These are phyloP conservation scores for Boletus reticulatus DNA, from an alignment of 768 basidiomycete species.

Conservation along the genomic window DNA sequence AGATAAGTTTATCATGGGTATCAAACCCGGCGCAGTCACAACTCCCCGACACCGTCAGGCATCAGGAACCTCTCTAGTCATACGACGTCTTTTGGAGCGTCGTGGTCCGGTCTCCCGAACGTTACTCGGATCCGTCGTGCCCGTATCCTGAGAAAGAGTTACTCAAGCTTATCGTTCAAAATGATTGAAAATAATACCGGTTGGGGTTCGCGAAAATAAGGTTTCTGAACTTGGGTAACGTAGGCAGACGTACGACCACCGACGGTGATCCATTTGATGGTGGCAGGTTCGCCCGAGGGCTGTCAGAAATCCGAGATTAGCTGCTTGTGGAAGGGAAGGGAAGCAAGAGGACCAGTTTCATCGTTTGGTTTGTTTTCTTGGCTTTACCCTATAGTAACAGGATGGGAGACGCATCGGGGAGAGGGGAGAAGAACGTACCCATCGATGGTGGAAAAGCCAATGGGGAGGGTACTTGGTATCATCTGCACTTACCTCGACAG, in stretches of 20 bases:
- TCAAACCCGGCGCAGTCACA: background rate
- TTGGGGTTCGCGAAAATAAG: slow-evolving; percentile 1
- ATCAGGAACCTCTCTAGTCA: background rate
- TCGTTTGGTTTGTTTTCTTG: slow-evolving; percentile 45
- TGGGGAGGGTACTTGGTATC: slow-evolving; percentile 60
- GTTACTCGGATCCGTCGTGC: background rate
- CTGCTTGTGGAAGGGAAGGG: background rate
- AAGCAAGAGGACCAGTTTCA: slow-evolving; percentile 44
- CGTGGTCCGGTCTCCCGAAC: background rate
- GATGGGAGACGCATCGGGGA: slow-evolving; percentile 9
- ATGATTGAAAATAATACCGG: background rate
- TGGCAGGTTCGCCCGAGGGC: slow-evolving; percentile 70
- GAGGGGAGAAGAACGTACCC: slow-evolving; percentile 40
- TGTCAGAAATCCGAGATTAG: slow-evolving; percentile 26
- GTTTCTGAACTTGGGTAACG: slow-evolving; percentile 58
- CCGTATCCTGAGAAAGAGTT: slow-evolving; percentile 1
- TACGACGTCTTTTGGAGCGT: slow-evolving; percentile 10
- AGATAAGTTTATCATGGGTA: background rate
- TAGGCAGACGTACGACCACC: slow-evolving; percentile 77
- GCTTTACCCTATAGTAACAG: slow-evolving; percentile 50
- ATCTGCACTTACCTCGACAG: slow-evolving; percentile 72
- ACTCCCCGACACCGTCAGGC: no score
- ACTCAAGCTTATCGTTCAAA: background rate
- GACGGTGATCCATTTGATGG: slow-evolving; percentile 71
- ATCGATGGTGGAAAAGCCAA: slow-evolving; percentile 69